Conservation (phyloP, 768 basidiomycete species). For the Clathrus columnatus region DNA sequence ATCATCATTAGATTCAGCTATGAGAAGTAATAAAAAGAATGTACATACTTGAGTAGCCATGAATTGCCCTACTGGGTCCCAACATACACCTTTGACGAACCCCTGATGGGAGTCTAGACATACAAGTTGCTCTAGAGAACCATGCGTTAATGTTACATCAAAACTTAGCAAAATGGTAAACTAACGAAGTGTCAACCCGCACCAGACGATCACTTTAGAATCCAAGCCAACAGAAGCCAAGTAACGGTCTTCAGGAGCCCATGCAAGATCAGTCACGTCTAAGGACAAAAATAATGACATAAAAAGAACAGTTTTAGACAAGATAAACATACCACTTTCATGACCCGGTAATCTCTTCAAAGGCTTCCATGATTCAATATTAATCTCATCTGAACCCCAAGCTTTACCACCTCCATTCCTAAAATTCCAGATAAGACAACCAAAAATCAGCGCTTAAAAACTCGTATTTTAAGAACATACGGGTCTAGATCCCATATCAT, state of each 20-base stretch:
- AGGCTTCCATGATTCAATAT: conserved; percentile 96
- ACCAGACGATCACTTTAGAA: conserved; percentile 88
- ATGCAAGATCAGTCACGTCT: conserved; percentile 95
- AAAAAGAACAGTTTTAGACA: neutral
- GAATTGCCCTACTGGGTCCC: conserved; percentile 97
- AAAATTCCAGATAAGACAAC: conserved; percentile 10
- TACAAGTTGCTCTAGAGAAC: conserved; percentile 57
- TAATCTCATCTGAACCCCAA: conserved; percentile 92
- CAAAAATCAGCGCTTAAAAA: too few relatives aligned
- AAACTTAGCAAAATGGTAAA: neutral
- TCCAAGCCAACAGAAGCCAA: conserved; percentile 92
- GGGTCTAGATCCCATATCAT: conserved; percentile 98
- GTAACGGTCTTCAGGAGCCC: conserved; percentile 88
- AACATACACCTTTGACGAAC: conserved; percentile 97
- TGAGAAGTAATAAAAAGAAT: neutral
- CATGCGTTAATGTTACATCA: neutral
- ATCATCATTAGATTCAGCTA: conserved; percentile 16
- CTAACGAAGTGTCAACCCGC: conserved; percentile 82
- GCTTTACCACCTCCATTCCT: conserved; percentile 78
- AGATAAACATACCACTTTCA: conserved; percentile 64
- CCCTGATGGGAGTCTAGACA: conserved; percentile 87
- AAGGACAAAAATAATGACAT: conserved; percentile 10
- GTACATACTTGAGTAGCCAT: conserved; percentile 64
- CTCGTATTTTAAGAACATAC: conserved; percentile 57
- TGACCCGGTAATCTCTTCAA: conserved; percentile 87